These are phyloP conservation scores for Pseudonitzschia multistriata DNA, from an alignment of 108 stramenopile genomes.

Conservation along the genomic window DNA sequence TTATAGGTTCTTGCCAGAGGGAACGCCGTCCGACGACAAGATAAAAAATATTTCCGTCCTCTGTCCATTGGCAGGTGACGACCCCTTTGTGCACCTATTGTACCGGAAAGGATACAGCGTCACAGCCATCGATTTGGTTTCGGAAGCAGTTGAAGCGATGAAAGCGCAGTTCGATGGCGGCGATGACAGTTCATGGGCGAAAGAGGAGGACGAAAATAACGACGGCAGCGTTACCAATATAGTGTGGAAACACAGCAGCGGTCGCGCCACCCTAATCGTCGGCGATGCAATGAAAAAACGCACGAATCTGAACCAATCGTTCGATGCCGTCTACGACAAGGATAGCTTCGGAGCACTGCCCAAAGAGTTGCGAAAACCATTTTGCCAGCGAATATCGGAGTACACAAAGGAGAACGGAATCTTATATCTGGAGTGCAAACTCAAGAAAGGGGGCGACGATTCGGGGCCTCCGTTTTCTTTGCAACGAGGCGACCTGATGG, in stretches of 20 bases:
- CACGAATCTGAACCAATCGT: slow-evolving; percentile 29
- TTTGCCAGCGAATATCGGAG: slow-evolving; percentile 44
- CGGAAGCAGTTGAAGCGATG: slow-evolving; percentile 50
- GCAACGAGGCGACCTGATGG: slow-evolving; percentile 50
- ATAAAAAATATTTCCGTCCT: slow-evolving; percentile 30
- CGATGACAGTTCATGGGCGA: not conserved
- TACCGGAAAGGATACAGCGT: slow-evolving; percentile 49
- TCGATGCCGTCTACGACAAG: slow-evolving; percentile 62
- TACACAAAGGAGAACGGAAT: slow-evolving; percentile 38
- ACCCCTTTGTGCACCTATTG: slow-evolving; percentile 40
- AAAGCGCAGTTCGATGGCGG: slow-evolving; percentile 31
- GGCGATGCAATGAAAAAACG: slow-evolving; percentile 45
- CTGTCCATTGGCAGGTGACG: slow-evolving; percentile 60
- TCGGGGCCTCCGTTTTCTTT: slow-evolving; percentile 49
- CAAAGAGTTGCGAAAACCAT: slow-evolving; percentile 30
- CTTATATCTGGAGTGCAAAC: slow-evolving; percentile 46
- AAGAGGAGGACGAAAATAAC: not conserved
- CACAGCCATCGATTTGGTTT: slow-evolving; percentile 56
- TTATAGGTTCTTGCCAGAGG: not conserved
- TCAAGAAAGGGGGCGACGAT: slow-evolving; percentile 31
- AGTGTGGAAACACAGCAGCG: slow-evolving; percentile 47
- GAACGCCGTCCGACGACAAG: not conserved
- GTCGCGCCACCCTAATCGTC: slow-evolving; percentile 45
- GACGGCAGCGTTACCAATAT: slow-evolving; percentile 2
- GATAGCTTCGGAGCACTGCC: slow-evolving; percentile 58